Evolutionary conservation across 257 asterid genomes (phyloP), one percentile per base, ranked within the genome.

Genomic region (Sherardia arvensis): DNA sequence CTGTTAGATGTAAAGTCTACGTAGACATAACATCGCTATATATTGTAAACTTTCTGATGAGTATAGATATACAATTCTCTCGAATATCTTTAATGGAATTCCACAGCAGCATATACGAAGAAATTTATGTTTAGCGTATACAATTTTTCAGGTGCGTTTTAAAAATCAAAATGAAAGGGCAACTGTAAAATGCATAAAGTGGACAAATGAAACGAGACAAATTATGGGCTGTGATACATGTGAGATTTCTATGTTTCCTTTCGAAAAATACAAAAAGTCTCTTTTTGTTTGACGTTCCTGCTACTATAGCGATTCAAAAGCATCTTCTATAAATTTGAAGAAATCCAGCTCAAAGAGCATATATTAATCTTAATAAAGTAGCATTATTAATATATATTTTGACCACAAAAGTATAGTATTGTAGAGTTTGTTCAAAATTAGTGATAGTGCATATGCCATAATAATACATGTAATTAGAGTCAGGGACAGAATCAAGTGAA

Each of bases 201-300:
- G 62, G n/a, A 63, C 34, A 43, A 3, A 25, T n/a, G 36, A 60
- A 14, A 55, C 68, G 56, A 62, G 70, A 70, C 79, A 65, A 17
- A 65, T 59, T 53, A 8, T 65, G 54, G 66, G 69, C 72, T 49
- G 78, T 64, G 64, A 56, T 60, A 68, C 78, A 74, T 69, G 78
- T 74, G 75, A 74, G 1, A 10, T 14, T 66, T 59, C 23, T 60
- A 54, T 45, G 29, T 45, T 67, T 62, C 56, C 2, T 18, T 59
- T 20, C 53, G 62, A 71, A 4, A 5, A 75, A 51, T 28, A 71
- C 71, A 66, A 21, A 21, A 51, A 32, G 38, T 28, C 29, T 22
- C 74, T 75, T 71, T 71, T 75, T 22, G 67, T 36, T 66, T 55
- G 30, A 53, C 5, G 45, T 58, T 29, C 26, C 2, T 17, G 15